Evolutionary conservation across 192 early-diverging fungal species (phyloP).

Genomic region (Coemansia sp.): DNA sequence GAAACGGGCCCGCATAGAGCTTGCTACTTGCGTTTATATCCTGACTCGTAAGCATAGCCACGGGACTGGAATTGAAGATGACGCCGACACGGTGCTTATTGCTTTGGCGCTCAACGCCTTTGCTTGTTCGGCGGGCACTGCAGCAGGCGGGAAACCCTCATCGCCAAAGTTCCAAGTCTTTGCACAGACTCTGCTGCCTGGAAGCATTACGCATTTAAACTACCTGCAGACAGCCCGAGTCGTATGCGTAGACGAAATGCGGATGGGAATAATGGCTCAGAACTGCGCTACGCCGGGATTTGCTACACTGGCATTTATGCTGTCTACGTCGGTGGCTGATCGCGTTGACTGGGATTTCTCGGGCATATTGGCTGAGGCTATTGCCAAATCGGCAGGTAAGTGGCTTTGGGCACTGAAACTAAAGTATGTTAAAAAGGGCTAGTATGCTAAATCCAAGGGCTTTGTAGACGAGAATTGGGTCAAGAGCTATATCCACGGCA

Average conservation of each 20-base stretch:
- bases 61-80: conserved; percentile 33
- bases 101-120: conserved; percentile 46
- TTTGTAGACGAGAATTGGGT: conserved; percentile 48
- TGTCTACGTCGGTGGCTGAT: conserved; percentile 41
- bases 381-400: conserved; percentile 40
- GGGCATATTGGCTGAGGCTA: conserved; percentile 27
- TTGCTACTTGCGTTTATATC: conserved; percentile 53
- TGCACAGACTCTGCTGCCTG: conserved; percentile 45
- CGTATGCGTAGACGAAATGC: conserved; percentile 50
- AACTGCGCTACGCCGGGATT: conserved; percentile 52
- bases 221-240: conserved; percentile 40
- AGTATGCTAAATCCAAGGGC: too few relatives aligned
- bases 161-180: conserved; percentile 32
- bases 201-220: conserved; percentile 36
- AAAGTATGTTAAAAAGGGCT: too few relatives aligned
- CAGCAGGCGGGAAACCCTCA: neutral
- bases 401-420: neutral
- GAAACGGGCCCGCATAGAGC: conserved; percentile 28
- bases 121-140: neutral
- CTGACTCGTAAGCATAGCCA: conserved; percentile 37
- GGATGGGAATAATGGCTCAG: conserved; percentile 55
- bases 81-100: conserved; percentile 44
- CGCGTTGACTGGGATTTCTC: conserved; percentile 33
- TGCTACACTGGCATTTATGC: conserved; percentile 44
- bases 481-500: conserved; percentile 48